Base-by-base conservation (phyloP, 1,284 basidiomycete species). In the Cutaneotrichosporon curvatum region DNA sequence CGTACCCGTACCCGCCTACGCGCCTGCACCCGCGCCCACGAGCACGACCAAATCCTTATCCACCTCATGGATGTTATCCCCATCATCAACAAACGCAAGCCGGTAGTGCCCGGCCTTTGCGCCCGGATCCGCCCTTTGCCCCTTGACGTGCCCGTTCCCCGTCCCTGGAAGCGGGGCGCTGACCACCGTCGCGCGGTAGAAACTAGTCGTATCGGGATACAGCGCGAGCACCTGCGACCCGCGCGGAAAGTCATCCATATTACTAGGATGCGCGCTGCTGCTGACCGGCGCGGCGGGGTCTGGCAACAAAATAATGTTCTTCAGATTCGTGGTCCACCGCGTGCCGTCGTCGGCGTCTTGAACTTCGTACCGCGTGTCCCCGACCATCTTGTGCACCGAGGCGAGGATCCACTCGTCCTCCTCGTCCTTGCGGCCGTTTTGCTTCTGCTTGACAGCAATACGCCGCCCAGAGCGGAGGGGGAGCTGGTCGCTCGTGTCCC, bases 141-240 rank as follows among this genome's bases (percentile, higher is more conserved):
- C 48, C 18, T 51, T 45, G 25, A 57, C 47, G 16, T 57, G 49
- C 20, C 64, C 58, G 45, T 58, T 53, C 15, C 64, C 58, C 11
- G 59, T 61, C 0, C 61, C 59, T 9, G 61, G 57, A 12, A 61
- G 39, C 0, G 68, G 65, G 0, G 65, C 53, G 2, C 62, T 47
- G 2, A 71, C 54, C 41, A 77, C 71, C 1, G 64, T 65, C 2
- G 73, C 75, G 7, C 62, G 60, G 57, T 77, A 77, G 55, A 77
- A 76, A 0, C 66, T 64, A 0, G 75, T 76, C 8, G 76, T 77
- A 33, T 76, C 75, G 7, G 76, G 76, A 45, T 76, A 77, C 20
- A 75, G 58, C 0, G 70, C 75, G 39, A 76, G 63, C 32, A 76
- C 74, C 28, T 57, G 49, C 2, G 70, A 64, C 2, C 68, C 67